phyloP scores from a whole-genome alignment of 2,329 filamentous ascomycete genomes.

The Neocatenulostroma microsporum region DNA sequence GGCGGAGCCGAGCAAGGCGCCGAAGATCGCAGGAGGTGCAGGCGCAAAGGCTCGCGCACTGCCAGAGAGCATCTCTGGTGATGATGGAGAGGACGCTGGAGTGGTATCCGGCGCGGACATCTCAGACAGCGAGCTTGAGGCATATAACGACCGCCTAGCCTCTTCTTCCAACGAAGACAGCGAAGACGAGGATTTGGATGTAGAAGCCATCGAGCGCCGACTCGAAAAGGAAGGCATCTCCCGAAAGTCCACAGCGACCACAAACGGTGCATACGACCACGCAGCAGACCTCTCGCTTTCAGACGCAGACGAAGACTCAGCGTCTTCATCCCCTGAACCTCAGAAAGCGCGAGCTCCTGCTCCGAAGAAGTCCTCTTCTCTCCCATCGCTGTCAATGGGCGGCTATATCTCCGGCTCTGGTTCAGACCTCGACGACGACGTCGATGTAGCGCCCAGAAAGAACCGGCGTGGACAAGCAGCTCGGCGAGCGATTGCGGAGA shows the following conservation, averaged over 20 bases:
- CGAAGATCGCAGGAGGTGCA: no score
- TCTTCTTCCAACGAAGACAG: slow-evolving; percentile 30
- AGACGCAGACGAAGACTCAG: slow-evolving; percentile 11
- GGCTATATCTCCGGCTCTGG: slow-evolving; percentile 74
- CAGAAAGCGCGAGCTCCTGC: slow-evolving; percentile 15
- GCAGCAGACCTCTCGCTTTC: slow-evolving; percentile 16
- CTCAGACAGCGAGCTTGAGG: slow-evolving; percentile 30
- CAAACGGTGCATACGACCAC: slow-evolving; percentile 10
- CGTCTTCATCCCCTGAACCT: slow-evolving; percentile 16
- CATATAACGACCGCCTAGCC: slow-evolving; percentile 34
- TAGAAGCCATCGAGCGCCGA: slow-evolving; percentile 21
- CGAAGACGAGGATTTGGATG: slow-evolving; percentile 21
- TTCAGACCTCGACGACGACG: slow-evolving; percentile 60
- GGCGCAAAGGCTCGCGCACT: not conserved
- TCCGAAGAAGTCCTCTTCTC: slow-evolving; percentile 51
- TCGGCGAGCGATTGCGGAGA: slow-evolving; percentile 71
- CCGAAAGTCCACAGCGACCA: slow-evolving; percentile 1
- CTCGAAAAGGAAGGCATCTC: slow-evolving; percentile 19
- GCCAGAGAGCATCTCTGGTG: slow-evolving; percentile 8
- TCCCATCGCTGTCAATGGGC: slow-evolving; percentile 66
- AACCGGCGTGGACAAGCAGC: slow-evolving; percentile 70
- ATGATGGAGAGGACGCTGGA: slow-evolving; percentile 7
- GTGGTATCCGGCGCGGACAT: no score
- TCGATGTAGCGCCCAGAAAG: slow-evolving; percentile 52
- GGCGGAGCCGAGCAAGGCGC: not conserved